Conservation (phyloP, 2,329 filamentous ascomycete species). For the Helotiales sp. region DNA sequence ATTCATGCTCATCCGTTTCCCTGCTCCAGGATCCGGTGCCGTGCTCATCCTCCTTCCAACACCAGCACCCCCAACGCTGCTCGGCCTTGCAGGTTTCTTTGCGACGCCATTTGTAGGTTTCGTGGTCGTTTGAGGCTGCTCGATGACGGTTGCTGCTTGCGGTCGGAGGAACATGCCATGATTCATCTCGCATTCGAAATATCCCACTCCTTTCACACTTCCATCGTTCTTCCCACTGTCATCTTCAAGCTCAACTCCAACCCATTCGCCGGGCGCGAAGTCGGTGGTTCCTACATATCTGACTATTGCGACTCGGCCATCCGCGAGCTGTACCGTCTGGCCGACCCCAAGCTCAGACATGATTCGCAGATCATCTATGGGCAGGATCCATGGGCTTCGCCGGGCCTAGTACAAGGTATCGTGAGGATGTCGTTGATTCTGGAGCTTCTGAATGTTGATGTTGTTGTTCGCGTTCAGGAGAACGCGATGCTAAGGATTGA, state of each 20-base stretch:
- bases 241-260: constrained; percentile 85
- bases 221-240: constrained; percentile 91
- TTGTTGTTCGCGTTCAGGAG: background rate
- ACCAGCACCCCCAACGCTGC: constrained; percentile 41
- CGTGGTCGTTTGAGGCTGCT: constrained; percentile 46
- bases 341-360: constrained; percentile 57
- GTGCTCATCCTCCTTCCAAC: constrained; percentile 43
- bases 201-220: constrained; percentile 80
- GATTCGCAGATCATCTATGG: constrained; percentile 30
- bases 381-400: constrained; percentile 6
- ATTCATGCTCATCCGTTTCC: constrained; percentile 69
- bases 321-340: constrained; percentile 64
- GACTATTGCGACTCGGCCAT: constrained; percentile 74
- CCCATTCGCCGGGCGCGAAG: constrained; percentile 83
- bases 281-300: constrained; percentile 79
- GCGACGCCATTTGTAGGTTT: constrained; percentile 32
- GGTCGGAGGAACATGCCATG: constrained; percentile 84
- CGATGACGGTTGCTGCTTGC: constrained; percentile 61
- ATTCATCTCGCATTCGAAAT: constrained; percentile 81
- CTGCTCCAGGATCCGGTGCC: constrained; percentile 51
- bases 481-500: too few relatives aligned
- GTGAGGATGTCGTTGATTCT: background rate
- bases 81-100: constrained; percentile 42
- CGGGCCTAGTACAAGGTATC: background rate
- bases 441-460: background rate